A percentile compares a stretch with the other conserved stretches of the same genome.
Conservation (phyloP, 305 asterid species). For the Fraxinus floribunda region DNA sequence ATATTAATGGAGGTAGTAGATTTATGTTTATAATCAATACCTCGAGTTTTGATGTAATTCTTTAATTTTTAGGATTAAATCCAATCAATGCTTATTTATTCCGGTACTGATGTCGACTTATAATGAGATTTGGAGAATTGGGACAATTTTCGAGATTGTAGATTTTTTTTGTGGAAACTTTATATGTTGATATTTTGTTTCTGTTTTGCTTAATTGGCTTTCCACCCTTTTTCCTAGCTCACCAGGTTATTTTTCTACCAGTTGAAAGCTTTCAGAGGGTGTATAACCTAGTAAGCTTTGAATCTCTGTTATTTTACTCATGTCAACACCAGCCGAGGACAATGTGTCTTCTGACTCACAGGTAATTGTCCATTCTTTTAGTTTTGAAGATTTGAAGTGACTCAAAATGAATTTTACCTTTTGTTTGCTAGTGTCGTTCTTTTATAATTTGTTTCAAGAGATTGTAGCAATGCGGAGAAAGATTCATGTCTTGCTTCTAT, state of each 20-base stretch:
- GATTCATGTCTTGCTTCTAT: not conserved
- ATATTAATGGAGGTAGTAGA: not conserved
- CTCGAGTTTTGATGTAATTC: not conserved
- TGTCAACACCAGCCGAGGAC: constrained; percentile 46
- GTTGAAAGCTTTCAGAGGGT: constrained; percentile 2
- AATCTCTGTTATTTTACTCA: constrained; percentile 13
- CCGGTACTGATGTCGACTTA: not conserved
- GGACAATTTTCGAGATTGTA: not conserved
- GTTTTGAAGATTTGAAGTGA: not conserved
- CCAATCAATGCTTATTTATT: not conserved
- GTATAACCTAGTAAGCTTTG: not conserved
- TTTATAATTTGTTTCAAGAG: not conserved
- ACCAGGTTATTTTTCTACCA: not conserved
- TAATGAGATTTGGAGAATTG: not conserved
- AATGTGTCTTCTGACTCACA: constrained; percentile 36
- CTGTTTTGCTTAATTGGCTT: not conserved
- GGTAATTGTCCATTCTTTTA: constrained; percentile 29
- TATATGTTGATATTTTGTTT: not conserved
- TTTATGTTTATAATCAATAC: not conserved
- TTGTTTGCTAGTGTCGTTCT: not conserved
- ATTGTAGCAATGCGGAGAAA: not conserved
- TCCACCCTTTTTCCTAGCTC: not conserved
- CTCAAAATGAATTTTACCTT: not conserved
- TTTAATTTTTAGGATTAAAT: not conserved
- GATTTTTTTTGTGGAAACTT: not conserved